Percentiles rank a stretch among this genome's conserved stretches.
phyloP scores from a whole-genome alignment of 2,329 filamentous ascomycete species.

The Thelonectria olida region DNA sequence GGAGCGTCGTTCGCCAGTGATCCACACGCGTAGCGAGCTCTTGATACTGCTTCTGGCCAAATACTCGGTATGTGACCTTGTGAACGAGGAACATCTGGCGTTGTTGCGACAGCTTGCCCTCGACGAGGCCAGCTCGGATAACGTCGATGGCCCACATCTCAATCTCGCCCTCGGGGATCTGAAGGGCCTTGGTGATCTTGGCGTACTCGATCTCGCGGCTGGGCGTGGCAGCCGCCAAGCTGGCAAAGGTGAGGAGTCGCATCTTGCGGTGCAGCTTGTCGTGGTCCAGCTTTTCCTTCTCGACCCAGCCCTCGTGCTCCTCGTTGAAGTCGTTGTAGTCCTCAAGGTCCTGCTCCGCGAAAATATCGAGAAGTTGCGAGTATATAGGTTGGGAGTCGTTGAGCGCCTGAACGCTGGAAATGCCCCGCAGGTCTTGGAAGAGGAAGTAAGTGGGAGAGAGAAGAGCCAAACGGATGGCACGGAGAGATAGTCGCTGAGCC shows the following conservation, averaged over 20 bases:
- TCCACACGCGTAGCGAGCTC: conserved; percentile 92
- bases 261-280: conserved; percentile 90
- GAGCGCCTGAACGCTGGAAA: conserved; percentile 86
- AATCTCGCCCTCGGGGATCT: conserved; percentile 84
- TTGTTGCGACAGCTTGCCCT: conserved; percentile 94
- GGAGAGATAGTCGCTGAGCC: conserved; percentile 67
- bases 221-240: conserved; percentile 83
- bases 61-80: conserved; percentile 94
- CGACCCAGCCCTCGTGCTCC: conserved; percentile 86
- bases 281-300: conserved; percentile 77
- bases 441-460: conserved; percentile 67
- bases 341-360: conserved; percentile 92
- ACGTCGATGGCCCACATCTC: conserved; percentile 99
- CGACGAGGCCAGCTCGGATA: conserved; percentile 92
- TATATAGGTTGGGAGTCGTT: conserved; percentile 84
- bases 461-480: conserved; percentile 64
- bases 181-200: conserved; percentile 83
- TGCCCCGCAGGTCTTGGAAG: conserved; percentile 83
- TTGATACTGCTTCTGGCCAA: conserved; percentile 97
- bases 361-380: conserved; percentile 94
- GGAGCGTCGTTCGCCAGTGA: conserved; percentile 87
- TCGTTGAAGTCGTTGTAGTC: conserved; percentile 96
- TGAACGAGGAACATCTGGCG: conserved; percentile 95
- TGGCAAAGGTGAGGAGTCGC: conserved; percentile 91
- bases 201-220: conserved; percentile 90